phyloP scores from a whole-genome alignment of 2,329 filamentous ascomycete species.

The Curvularia lunata region DNA sequence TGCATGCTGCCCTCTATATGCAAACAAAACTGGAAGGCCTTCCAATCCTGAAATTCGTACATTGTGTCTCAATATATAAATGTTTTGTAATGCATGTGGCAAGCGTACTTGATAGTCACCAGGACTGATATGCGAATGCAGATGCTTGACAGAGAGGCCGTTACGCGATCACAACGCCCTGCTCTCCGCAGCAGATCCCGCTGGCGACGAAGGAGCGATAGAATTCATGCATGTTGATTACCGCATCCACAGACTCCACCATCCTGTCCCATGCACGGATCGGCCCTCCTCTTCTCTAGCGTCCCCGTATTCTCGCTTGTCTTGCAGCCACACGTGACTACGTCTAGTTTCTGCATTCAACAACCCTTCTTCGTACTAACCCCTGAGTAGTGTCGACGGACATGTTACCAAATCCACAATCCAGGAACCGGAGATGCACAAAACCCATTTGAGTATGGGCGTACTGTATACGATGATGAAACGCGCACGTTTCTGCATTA shows the following conservation, averaged over 20 bases:
- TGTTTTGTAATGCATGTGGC: neutral
- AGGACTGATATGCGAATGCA: neutral
- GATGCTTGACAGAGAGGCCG: neutral
- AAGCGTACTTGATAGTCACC: neutral
- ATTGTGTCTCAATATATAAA: neutral
- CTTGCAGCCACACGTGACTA: neutral
- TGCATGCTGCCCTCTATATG: neutral
- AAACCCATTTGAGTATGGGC: neutral
- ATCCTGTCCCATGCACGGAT: neutral
- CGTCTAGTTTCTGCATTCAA: neutral
- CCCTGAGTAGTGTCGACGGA: neutral
- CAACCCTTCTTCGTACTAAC: neutral
- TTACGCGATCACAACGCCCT: neutral
- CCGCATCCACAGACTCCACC: neutral
- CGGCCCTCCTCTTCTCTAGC: slow-evolving; percentile 4
- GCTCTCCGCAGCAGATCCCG: neutral
- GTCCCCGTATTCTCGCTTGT: neutral
- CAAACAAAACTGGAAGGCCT: neutral
- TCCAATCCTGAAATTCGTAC: neutral
- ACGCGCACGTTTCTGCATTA: neutral
- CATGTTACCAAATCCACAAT: neutral
- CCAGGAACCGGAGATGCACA: neutral
- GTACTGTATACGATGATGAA: neutral
- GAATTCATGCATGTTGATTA: neutral
- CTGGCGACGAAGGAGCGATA: neutral